Evolutionary conservation across 2,329 filamentous ascomycete genomes (phyloP).

Genomic region (Fusarium fujikuroi): DNA sequence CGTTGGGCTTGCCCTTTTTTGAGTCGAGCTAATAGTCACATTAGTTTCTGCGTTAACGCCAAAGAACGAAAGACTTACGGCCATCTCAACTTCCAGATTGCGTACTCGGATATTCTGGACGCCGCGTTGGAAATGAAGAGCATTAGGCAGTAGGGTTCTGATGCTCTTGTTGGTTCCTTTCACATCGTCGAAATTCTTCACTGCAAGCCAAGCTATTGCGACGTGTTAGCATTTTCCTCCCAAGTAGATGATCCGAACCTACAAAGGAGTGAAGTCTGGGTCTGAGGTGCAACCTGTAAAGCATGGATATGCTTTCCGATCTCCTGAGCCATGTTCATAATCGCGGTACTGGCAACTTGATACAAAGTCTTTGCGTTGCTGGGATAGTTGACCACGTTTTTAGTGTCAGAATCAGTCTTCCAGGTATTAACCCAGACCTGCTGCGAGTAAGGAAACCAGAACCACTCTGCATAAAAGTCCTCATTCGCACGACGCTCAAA

Average conservation of each 20-base stretch:
- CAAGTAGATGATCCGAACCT: accelerated
- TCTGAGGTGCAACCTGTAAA: neutral
- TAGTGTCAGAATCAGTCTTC: neutral
- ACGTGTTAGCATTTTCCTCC: accelerated
- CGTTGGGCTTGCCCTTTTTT: neutral
- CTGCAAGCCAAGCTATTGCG: neutral
- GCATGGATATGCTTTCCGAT: neutral
- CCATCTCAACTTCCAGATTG: neutral
- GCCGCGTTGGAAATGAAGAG: neutral
- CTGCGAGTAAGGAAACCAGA: neutral
- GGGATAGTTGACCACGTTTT: neutral
- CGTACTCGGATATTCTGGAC: neutral
- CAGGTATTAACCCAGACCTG: neutral
- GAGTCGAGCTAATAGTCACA: neutral
- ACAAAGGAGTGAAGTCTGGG: neutral
- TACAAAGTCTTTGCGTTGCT: neutral
- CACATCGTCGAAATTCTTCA: neutral
- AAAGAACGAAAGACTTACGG: accelerated
- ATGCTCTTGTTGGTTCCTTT: neutral
- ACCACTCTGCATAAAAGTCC: neutral
- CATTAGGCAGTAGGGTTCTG: neutral
- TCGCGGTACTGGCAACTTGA: neutral
- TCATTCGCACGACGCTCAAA: neutral
- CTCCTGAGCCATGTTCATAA: neutral
- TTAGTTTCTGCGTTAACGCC: accelerated